These are phyloP conservation scores for Camelina neglecta DNA, from an alignment of 345 rosid species.

Conservation along the genomic window DNA sequence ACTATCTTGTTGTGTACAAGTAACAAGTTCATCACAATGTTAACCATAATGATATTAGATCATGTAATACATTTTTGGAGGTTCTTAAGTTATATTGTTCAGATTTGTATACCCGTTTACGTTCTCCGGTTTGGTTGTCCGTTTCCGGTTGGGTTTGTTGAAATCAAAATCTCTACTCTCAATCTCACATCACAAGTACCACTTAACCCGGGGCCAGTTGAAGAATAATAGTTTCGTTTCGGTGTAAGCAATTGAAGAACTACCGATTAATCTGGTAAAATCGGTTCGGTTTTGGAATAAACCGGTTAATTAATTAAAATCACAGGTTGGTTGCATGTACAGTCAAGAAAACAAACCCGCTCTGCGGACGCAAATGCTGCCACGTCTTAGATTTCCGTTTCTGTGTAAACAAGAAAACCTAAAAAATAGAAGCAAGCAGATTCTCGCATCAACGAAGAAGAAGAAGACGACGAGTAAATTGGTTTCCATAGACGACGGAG, in stretches of 20 bases:
- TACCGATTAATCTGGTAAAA: not conserved
- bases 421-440: conserved; percentile 26
- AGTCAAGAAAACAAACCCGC: conserved; percentile 37
- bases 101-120: not conserved
- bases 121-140: not conserved
- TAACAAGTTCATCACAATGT: conserved; percentile 13
- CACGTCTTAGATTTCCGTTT: conserved; percentile 44
- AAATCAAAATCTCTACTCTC: not conserved
- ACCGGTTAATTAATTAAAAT: conserved; percentile 24
- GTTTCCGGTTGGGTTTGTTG: not conserved
- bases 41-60: conserved; percentile 13
- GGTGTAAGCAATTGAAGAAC: not conserved
- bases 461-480: conserved; percentile 26
- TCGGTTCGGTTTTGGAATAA: conserved; percentile 12
- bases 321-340: conserved; percentile 26
- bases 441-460: conserved; percentile 39
- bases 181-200: not conserved
- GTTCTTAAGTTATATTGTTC: not conserved
- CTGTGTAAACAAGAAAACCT: not conserved
- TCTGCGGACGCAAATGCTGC: conserved; percentile 48
- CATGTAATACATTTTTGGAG: conserved; percentile 10
- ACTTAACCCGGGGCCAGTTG: not conserved
- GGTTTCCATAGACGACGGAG: conserved; percentile 25
- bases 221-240: not conserved
- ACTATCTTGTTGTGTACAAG: conserved; percentile 31